phyloP scores from a whole-genome alignment of 2,329 filamentous ascomycete genomes.

The Hirsutella rhossiliensis region DNA sequence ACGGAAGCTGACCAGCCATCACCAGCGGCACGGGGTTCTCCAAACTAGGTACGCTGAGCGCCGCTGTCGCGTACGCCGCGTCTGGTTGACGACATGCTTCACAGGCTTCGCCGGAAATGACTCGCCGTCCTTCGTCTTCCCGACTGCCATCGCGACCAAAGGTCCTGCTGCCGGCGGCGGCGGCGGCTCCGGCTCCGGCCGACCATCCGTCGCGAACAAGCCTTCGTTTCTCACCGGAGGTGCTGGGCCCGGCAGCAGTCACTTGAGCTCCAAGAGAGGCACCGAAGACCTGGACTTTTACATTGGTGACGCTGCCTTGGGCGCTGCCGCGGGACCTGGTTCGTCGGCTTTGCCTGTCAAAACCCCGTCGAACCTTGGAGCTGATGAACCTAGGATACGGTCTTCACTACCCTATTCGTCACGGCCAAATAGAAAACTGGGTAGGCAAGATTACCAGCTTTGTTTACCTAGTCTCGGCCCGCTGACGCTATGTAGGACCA shows the following conservation, averaged over 20 bases:
- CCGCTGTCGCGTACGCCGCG: neutral
- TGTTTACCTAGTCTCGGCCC: neutral
- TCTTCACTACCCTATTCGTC: constrained; percentile 92
- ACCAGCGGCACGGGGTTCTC: constrained; percentile 96
- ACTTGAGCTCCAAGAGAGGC: constrained; percentile 83
- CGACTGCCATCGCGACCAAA: constrained; percentile 96
- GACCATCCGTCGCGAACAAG: constrained; percentile 86
- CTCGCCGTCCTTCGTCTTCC: constrained; percentile 97
- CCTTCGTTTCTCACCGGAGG: constrained; percentile 90
- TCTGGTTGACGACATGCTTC: constrained; percentile 12
- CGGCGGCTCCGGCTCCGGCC: constrained; percentile 70
- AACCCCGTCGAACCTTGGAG: constrained; percentile 2
- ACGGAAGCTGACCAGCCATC: constrained; percentile 20
- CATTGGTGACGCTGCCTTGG: constrained; percentile 91
- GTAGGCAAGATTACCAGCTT: constrained; percentile 31
- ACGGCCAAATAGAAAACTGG: constrained; percentile 99
- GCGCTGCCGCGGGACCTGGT: constrained; percentile 75
- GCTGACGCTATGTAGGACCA: constrained; percentile 56
- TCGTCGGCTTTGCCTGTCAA: constrained; percentile 9
- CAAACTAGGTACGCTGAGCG: constrained; percentile 69
- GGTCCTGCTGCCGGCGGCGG: constrained; percentile 52
- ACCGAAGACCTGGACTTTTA: constrained; percentile 98
- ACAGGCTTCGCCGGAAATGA: constrained; percentile 97
- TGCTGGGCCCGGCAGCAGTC: constrained; percentile 60
- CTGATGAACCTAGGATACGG: constrained; percentile 58